phyloP scores from a whole-genome alignment of 2,329 filamentous ascomycete species.

The Phaeosphaeriaceae sp. region DNA sequence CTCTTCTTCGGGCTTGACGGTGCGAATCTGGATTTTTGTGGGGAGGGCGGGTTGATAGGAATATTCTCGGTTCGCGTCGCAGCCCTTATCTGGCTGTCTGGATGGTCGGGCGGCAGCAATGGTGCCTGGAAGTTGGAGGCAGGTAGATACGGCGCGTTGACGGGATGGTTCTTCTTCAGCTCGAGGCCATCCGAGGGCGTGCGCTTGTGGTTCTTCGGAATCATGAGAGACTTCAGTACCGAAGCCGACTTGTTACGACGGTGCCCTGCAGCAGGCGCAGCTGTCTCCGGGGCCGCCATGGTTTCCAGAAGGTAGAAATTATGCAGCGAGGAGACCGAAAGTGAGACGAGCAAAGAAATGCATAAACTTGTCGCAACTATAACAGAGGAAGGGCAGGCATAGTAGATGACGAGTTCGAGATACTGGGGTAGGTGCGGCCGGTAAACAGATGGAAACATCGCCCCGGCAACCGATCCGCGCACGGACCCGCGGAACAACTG shows the following conservation, averaged over 20 bases:
- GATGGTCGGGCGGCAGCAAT: conserved; percentile 59
- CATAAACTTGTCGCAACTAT: conserved; percentile 27
- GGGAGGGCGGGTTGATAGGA: conserved; percentile 41
- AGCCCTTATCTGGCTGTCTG: conserved; percentile 47
- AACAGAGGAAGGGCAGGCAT: conserved; percentile 30
- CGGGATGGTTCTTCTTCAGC: conserved; percentile 29
- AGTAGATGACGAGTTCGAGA: conserved; percentile 18
- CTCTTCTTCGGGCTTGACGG: conserved; percentile 43
- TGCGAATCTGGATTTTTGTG: conserved; percentile 49
- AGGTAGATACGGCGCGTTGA: conserved; percentile 33
- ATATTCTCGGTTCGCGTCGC: conserved; percentile 45
- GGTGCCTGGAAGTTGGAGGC: conserved; percentile 41
- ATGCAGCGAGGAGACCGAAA: conserved; percentile 8
- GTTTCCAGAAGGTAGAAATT: conserved; percentile 10
- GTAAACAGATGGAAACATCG: conserved; percentile 24
- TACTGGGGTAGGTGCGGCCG: conserved; percentile 5
- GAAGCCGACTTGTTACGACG: conserved; percentile 51
- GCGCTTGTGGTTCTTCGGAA: conserved; percentile 58
- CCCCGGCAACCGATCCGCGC: conserved; percentile 21
- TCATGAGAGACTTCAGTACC: conserved; percentile 61
- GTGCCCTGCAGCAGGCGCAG: conserved; percentile 38
- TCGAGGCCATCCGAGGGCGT: conserved; percentile 52
- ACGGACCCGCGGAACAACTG: conserved; percentile 15
- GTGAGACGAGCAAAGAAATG: conserved; percentile 20
- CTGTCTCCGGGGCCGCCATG: conserved; percentile 33